Evolutionary conservation across 441 rosid genomes (phyloP).

Genomic region (Adansonia gregorii): DNA sequence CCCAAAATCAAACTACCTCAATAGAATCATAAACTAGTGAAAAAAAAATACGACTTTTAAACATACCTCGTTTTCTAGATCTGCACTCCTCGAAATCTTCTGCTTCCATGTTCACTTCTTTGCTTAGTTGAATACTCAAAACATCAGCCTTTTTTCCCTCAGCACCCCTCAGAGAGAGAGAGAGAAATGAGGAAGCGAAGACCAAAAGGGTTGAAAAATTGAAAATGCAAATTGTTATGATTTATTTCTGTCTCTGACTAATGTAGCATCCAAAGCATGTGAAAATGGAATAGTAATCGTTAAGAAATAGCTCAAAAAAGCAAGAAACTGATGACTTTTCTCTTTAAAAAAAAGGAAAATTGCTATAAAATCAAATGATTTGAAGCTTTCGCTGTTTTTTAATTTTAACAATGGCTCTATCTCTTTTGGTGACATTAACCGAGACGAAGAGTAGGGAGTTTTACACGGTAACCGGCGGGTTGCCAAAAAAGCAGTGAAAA

Average conservation of each 20-base stretch:
- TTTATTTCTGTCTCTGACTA: conserved; percentile 21
- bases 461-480: conserved; percentile 29
- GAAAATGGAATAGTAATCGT: conserved; percentile 24
- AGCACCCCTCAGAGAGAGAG: not conserved
- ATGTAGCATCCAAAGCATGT: conserved; percentile 22
- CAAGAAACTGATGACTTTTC: not conserved
- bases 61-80: conserved; percentile 27
- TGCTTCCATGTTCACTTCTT: conserved; percentile 13
- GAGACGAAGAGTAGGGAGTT: conserved; percentile 12
- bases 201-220: not conserved
- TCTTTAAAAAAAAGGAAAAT: not conserved
- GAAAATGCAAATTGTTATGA: conserved; percentile 20
- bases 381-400: not conserved
- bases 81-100: conserved; percentile 14
- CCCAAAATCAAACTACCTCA: not conserved
- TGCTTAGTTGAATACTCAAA: not conserved
- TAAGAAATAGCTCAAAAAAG: conserved; percentile 19
- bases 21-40: not conserved
- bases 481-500: conserved; percentile 26
- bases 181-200: conserved; percentile 18
- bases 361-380: not conserved
- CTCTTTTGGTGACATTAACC: conserved; percentile 23
- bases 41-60: not conserved
- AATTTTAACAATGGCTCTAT: conserved; percentile 37
- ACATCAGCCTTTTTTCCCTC: not conserved